Evolutionary conservation across 371 early-diverging fungal species (phyloP), one percentile per base, ranked within the genome.

Genomic region (Zychaea mexicana): DNA sequence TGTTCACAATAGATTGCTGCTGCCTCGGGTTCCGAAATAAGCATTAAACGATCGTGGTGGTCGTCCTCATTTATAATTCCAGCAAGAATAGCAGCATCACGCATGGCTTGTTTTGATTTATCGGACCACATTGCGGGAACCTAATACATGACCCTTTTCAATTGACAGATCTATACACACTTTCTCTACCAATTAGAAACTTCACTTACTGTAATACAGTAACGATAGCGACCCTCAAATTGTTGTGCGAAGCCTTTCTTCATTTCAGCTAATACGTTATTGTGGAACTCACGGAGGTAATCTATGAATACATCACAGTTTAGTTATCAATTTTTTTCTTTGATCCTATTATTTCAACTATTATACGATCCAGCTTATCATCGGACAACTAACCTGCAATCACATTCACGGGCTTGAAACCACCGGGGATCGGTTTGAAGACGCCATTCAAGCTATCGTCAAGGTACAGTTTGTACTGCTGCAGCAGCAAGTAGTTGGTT

Each of bases 51-150:
- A 57, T 86, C 85, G 27, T 76, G 74, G 24, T 83, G 84, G 56
- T 86, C 86, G 2, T 72, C 62, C 15, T 69, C 66, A 22, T 64
- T 70, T 30, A 86, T 84, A 7, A 86, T 59, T 21, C 81, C 81
- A 15, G 86, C 78, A 17, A 74, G 56, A 49, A 84, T 81, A 42
- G 85, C 83, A 0, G 85, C 82, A 26, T 81, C 79, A 63, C 86
- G 78, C 86, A 86, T 86, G n/a, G 77, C 76, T 39, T 82, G 77
- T 61, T 86, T 86, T 24, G 86, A 81, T 45, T 74, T 74, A 60
- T 84, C 85, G 7, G 85, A 76, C 86, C 86, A 86, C 85, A 86
- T 86, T 27, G 86, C 86, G 21, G 86, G 86, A 6, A 86, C 82
- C 57, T 78, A 46, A 1, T 3, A 52, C 1, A 10, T 53, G 0